A percentile compares a stretch with the other conserved stretches of the same genome.
phyloP scores from a whole-genome alignment of 768 basidiomycete species.

The Hericium alpestre region DNA sequence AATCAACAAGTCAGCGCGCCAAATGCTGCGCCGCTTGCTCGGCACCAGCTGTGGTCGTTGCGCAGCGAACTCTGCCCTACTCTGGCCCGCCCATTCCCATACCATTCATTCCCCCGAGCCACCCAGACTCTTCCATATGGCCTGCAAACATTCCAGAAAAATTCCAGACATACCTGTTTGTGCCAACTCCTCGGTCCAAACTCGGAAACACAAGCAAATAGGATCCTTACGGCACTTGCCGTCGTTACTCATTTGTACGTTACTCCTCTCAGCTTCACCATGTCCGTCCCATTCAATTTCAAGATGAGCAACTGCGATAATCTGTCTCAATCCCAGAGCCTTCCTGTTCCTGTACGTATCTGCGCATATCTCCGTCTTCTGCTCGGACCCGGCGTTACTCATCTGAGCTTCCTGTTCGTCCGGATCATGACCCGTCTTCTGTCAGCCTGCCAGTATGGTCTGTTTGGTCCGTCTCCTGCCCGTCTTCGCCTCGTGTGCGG shows the following conservation, averaged over 20 bases:
- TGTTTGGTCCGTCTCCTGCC: not conserved
- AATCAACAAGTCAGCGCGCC: not conserved
- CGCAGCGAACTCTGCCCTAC: not conserved
- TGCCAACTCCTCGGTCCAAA: not conserved
- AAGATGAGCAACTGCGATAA: not conserved
- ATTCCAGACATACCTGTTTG: no score
- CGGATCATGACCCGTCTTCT: not conserved
- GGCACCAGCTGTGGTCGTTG: not conserved
- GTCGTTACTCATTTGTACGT: not conserved
- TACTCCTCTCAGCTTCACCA: not conserved
- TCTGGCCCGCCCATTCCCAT: no score
- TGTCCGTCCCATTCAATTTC: no score
- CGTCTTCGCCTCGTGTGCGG: not conserved
- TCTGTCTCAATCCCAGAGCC: not conserved
- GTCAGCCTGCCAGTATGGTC: not conserved
- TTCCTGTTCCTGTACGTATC: not conserved
- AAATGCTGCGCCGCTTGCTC: not conserved
- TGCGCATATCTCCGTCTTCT: conserved; percentile 1
- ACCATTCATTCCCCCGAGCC: no score
- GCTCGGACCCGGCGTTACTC: not conserved
- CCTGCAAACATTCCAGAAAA: no score
- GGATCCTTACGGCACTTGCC: not conserved
- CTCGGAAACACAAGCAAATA: not conserved
- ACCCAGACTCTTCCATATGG: no score
- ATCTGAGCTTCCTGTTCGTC: not conserved